Percentiles rank a stretch among this genome's conserved stretches.
Evolutionary conservation across 2,329 filamentous ascomycete species (phyloP).

Genomic region (Fusarium avenaceum): DNA sequence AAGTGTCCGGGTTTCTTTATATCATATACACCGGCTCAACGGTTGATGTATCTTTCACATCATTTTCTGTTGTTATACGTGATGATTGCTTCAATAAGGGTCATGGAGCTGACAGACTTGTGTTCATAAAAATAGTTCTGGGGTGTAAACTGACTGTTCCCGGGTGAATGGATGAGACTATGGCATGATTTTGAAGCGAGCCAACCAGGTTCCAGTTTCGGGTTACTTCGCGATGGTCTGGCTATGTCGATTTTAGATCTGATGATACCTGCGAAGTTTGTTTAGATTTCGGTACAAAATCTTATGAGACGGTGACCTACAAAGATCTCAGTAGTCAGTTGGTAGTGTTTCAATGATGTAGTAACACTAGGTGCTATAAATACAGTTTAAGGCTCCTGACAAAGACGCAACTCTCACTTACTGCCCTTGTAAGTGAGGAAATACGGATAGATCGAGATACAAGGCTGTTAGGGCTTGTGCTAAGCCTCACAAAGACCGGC

Average conservation of each 20-base stretch:
- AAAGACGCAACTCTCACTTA: no score
- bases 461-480: not conserved
- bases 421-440: not conserved
- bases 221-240: not conserved
- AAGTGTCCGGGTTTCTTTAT: not conserved
- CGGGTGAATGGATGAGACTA: conserved; percentile 39
- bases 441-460: not conserved
- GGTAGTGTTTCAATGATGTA: not conserved
- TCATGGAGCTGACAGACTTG: not conserved
- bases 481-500: not conserved
- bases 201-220: conserved; percentile 22
- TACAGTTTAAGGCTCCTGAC: no score
- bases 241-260: not conserved
- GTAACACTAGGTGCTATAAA: not conserved
- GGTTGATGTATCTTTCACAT: not conserved
- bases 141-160: conserved; percentile 2
- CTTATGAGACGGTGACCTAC: no score
- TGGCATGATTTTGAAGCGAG: conserved; percentile 15
- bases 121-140: conserved; percentile 1
- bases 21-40: conserved; percentile 1
- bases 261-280: not conserved
- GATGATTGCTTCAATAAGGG: not conserved
- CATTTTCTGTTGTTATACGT: not conserved
- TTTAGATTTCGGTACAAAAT: no score
- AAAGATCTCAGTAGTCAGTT: not conserved